Percentiles rank a stretch among this genome's conserved stretches.
Conservation (phyloP, 179 eudicot genomes). For the Carnegiea gigantea region DNA sequence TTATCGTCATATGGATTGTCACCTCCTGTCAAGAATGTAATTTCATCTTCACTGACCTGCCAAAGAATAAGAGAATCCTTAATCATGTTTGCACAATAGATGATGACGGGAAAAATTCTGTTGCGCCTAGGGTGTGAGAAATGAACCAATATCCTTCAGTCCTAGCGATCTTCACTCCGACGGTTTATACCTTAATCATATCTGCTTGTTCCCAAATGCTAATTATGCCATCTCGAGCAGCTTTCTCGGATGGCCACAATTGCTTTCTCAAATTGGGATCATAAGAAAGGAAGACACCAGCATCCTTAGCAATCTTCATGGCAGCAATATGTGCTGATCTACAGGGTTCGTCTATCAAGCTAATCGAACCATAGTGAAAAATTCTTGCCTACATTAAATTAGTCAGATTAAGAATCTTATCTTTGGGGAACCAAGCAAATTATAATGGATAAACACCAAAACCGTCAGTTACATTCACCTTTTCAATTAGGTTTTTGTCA, state of each 20-base stretch:
- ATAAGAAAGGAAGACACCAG: conserved; percentile 40
- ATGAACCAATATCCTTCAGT: background rate
- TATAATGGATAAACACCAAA: background rate
- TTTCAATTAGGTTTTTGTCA: conserved; percentile 38
- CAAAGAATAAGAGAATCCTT: conserved; percentile 8
- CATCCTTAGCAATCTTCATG: conserved; percentile 52
- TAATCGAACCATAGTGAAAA: conserved; percentile 54
- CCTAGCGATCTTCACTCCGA: background rate
- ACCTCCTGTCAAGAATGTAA: conserved; percentile 66
- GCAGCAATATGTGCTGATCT: conserved; percentile 73
- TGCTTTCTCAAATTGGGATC: conserved; percentile 51
- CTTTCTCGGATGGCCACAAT: conserved; percentile 70
- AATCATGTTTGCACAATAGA: background rate
- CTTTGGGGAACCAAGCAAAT: background rate
- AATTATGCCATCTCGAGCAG: conserved; percentile 65
- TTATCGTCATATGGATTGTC: conserved; percentile 61
- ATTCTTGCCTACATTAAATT: conserved; percentile 50
- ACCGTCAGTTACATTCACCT: conserved; percentile 26
- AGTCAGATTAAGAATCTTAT: background rate
- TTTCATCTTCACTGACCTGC: conserved; percentile 85
- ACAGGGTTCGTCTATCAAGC: conserved; percentile 53
- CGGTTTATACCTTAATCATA: conserved; percentile 47
- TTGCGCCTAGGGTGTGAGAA: background rate
- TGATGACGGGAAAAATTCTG: background rate
- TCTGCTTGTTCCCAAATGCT: conserved; percentile 78